A percentile compares a stretch with the other conserved stretches of the same genome.
phyloP scores from a whole-genome alignment of 371 early-diverging fungal genomes.

The Sporodiniella umbellata region DNA sequence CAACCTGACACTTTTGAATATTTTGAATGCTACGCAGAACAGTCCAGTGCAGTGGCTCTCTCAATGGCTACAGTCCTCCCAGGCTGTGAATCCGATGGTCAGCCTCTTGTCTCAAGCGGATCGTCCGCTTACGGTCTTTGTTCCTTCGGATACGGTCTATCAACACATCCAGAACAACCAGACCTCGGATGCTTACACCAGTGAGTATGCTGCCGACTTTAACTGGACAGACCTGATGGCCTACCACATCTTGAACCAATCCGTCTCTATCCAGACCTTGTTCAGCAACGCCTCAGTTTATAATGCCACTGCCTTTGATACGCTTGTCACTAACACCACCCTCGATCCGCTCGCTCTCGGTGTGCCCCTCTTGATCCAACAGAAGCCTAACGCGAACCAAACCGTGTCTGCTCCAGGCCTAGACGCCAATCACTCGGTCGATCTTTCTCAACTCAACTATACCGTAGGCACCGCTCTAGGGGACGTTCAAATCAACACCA shows the following conservation, averaged over 20 bases:
- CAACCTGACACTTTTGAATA: slow-evolving; percentile 17
- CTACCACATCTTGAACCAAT: slow-evolving; percentile 34
- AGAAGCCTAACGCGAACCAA: slow-evolving; percentile 11
- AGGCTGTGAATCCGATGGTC: slow-evolving; percentile 23
- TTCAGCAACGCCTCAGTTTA: background rate
- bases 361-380: slow-evolving; percentile 20
- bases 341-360: slow-evolving; percentile 13
- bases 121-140: slow-evolving; percentile 29
- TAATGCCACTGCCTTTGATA: slow-evolving; percentile 8
- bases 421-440: too few species aligned
- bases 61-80: slow-evolving; percentile 21
- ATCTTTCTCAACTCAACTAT: background rate
- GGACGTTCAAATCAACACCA: slow-evolving; percentile 17
- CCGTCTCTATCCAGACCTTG: slow-evolving; percentile 3
- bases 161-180: background rate
- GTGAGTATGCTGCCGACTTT: slow-evolving; percentile 2
- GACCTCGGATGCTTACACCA: background rate
- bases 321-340: slow-evolving; percentile 26
- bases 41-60: slow-evolving; percentile 31
- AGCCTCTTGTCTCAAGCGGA: slow-evolving; percentile 20
- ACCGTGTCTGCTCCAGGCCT: too few species aligned
- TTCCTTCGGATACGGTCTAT: slow-evolving; percentile 24
- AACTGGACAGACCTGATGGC: slow-evolving; percentile 18
- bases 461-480: slow-evolving; percentile 16
- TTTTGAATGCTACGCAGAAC: slow-evolving; percentile 26